Evolutionary conservation across 1,284 basidiomycete genomes (phyloP).

Genomic region (Volvariella surrecta): DNA sequence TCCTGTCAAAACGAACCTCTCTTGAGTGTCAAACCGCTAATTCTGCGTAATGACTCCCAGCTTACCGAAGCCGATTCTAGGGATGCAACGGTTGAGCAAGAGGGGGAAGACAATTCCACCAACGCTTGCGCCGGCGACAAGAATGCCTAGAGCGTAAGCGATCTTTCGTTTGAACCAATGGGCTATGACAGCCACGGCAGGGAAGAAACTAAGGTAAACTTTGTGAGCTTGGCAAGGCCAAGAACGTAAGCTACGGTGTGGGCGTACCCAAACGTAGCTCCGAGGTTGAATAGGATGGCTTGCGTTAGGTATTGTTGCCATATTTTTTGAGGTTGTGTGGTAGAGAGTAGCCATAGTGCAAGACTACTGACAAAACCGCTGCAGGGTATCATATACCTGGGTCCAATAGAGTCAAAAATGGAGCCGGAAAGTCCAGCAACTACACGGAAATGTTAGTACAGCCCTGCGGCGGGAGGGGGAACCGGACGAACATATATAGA

Average conservation of each 20-base stretch:
- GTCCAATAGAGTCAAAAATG: background rate
- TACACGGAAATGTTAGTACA: background rate
- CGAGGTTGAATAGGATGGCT: constrained; percentile 1
- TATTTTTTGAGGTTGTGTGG: background rate
- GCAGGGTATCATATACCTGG: background rate
- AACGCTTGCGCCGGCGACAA: background rate
- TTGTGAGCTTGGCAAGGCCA: background rate
- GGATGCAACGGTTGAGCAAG: background rate
- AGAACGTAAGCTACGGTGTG: background rate
- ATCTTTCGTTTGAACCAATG: background rate
- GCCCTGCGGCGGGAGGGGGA: background rate
- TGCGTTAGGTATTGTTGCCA: constrained; percentile 1
- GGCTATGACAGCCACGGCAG: background rate
- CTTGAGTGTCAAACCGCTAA: background rate
- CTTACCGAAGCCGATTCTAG: background rate
- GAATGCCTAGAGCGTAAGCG: background rate
- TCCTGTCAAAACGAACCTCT: no score
- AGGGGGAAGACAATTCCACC: background rate
- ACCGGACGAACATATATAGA: background rate
- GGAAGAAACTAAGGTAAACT: background rate
- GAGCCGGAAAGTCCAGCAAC: background rate
- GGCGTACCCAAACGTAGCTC: background rate
- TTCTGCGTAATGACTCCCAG: background rate
- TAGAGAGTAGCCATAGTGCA: background rate
- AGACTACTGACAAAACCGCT: constrained; percentile 1